phyloP scores from a whole-genome alignment of 108 stramenopile species.

The Cyclotella baltica region DNA sequence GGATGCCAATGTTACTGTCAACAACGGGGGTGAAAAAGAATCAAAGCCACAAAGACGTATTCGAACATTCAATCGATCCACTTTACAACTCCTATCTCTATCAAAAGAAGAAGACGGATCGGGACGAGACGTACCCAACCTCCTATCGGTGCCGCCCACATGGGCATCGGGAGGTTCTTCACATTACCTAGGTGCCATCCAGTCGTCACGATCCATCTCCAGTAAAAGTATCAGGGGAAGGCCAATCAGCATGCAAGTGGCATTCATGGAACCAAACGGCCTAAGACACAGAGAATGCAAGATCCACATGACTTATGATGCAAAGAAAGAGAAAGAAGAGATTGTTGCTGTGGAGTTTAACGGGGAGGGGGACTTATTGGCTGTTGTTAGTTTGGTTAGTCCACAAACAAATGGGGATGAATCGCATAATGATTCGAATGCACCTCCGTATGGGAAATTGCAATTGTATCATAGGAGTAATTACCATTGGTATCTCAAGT shows the following conservation, averaged over 20 bases:
- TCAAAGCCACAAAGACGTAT: constrained; percentile 59
- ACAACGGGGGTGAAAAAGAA: not conserved
- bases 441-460: constrained; percentile 61
- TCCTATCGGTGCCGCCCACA: constrained; percentile 54
- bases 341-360: constrained; percentile 74
- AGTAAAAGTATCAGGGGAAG: constrained; percentile 52
- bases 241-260: constrained; percentile 66
- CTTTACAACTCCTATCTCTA: constrained; percentile 68
- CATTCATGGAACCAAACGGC: constrained; percentile 93
- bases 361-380: constrained; percentile 75
- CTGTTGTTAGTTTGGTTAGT: constrained; percentile 60
- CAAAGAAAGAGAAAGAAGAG: constrained; percentile 53
- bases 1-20: constrained; percentile 56
- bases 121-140: constrained; percentile 77
- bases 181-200: constrained; percentile 75
- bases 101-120: constrained; percentile 87
- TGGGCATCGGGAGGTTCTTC: constrained; percentile 88
- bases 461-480: constrained; percentile 90
- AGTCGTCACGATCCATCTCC: constrained; percentile 50
- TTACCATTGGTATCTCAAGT: constrained; percentile 93
- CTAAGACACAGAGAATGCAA: constrained; percentile 85
- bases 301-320: constrained; percentile 47
- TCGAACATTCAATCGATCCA: constrained; percentile 72
- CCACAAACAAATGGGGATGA: constrained; percentile 11
- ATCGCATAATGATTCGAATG: not conserved